Evolutionary conservation across 306 rosid genomes (phyloP), one percentile per base, ranked within the genome.

Genomic region (Parietaria judaica): DNA sequence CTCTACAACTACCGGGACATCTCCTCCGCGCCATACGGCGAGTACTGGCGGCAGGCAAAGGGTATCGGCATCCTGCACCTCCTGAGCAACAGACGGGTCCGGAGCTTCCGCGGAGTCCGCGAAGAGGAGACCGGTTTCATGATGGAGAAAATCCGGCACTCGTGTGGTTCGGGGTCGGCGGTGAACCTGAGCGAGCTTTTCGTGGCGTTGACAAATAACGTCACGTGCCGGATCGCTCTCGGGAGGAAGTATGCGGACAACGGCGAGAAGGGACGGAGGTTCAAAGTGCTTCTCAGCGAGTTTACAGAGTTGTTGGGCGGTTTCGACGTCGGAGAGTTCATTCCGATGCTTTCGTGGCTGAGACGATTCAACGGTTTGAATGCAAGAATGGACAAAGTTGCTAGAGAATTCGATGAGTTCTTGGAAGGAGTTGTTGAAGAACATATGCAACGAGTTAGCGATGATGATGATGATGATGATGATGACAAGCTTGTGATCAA

Each of bases 1-100:
- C 35, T 75, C 11, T 80, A 80, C 60, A 66, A 50, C 13, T 62
- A 15, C 77, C 74, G 75, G 58, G 89, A 83, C 44, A 23, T 83
- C 3, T 10, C 75, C 0, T 1, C 41, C 7, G 75, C 88, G 2
- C 77, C 71, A 1, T 79, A 77, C 16, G 83, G 85, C 2, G 78
- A 80, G 43, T 79, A 83, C 45, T 80, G 81, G 88, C 72, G 81
- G 66, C 81, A 80, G 8, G 6, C 62, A 60, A 80, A 71, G 14
- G 76, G 86, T 39, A 16, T 78, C 9, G 6, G 1, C 62, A 43
- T 8, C 14, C 10, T 69, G 2, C 73, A 69, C 49, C 73, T 54
- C 14, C 36, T 54, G 3, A 69, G 62, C 50, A 60, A 31, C 56
- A 44, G 45, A 11, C 52, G 15, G 66, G 67, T 69, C 44, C 54